Evolutionary conservation across 768 basidiomycete genomes (phyloP), one percentile per base, ranked within the genome.

Genomic region (Cystofilobasidium capitatum): DNA sequence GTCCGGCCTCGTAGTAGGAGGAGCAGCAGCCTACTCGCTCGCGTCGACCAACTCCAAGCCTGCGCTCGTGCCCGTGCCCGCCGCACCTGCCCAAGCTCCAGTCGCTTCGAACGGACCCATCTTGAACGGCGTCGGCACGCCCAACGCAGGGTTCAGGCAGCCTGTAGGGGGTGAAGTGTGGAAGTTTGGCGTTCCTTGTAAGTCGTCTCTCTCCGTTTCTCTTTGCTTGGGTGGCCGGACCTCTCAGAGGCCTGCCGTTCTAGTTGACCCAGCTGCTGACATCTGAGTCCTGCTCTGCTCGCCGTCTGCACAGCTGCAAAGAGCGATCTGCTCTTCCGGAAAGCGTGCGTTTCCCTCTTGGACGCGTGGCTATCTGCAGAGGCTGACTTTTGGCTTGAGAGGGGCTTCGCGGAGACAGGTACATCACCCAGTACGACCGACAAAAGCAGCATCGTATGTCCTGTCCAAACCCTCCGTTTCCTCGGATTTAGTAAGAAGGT

Each of bases 141-240:
- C 10, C 45, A n/a, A 31, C 20, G 37, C 47, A 54, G 65, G 57
- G 22, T 68, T 47, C 69, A 54, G 44, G 35, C 14, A 44, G 6
- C 36, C 61, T 26, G 69, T 69, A 22, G 74, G 74, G 0, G 74
- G 77, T 0, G 74, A 82, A 3, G 81, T 86, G 3, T 77, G 91
- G 68, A 91, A 85, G 74, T 86, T 88, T 72, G 89, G 89, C 12
- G 82, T 89, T 74, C 91, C 90, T 71, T 89, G 89, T 89, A 69
- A 70, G 82, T 70, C 5, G n/a, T 42, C 14, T 6, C 0, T 20
- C 9, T 26, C 16, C 5, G 5, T 36, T 58, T 3, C 7, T n/a
- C 20, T 49, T 20, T 3, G 22, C 26, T 17, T 8, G 10, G 49
- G 33, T 10, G 40, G 6, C 49, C 17, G 12, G 20, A 31, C 6